Percentiles rank a stretch among this genome's conserved stretches.
phyloP scores from a whole-genome alignment of 208 protist genomes.

The Leishmania amazonensis region DNA sequence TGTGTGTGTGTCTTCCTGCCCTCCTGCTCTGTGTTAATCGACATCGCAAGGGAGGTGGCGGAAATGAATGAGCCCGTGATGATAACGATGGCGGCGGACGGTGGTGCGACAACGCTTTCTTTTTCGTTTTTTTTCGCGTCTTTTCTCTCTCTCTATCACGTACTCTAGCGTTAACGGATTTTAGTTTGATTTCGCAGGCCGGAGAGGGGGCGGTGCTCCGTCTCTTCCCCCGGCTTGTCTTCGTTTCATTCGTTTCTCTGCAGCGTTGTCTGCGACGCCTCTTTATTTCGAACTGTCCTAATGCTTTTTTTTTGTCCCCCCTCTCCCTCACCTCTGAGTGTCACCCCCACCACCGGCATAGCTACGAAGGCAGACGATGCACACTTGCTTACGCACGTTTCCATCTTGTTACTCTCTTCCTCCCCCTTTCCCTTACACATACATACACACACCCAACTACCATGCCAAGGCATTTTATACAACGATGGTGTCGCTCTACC shows the following conservation, averaged over 20 bases:
- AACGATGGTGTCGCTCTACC: not conserved
- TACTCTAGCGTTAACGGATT: not conserved
- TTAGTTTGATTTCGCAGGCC: not conserved
- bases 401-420: not conserved
- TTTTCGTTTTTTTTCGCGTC: not conserved
- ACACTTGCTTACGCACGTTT: not conserved
- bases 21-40: conserved; percentile 5
- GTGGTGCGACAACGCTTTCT: not conserved
- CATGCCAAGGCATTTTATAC: conserved; percentile 5
- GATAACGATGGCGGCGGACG: not conserved
- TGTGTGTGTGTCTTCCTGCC: not conserved
- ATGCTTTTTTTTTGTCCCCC: not conserved
- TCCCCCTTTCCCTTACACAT: not conserved
- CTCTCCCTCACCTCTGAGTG: not conserved
- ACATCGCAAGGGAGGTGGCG: not conserved
- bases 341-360: not conserved
- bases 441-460: not conserved
- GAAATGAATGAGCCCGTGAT: not conserved
- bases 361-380: not conserved
- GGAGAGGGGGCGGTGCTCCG: not conserved
- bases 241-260: not conserved
- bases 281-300: not conserved
- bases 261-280: not conserved
- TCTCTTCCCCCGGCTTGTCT: not conserved
- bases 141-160: not conserved